Evolutionary conservation across 2,329 filamentous ascomycete species (phyloP).

Genomic region (Botryotinia calthae): DNA sequence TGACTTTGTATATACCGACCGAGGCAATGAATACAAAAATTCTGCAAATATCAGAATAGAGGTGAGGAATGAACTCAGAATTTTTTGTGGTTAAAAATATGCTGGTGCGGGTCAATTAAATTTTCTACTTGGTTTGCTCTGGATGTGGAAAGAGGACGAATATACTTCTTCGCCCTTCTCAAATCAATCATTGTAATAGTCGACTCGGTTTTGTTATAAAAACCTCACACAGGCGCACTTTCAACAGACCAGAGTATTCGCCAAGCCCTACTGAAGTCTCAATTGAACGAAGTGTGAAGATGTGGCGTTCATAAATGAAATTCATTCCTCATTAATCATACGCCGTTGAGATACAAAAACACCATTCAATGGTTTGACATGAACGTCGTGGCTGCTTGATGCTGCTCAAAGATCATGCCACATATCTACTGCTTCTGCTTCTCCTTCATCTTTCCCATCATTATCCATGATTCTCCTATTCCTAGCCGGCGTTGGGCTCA

Average conservation of each 20-base stretch:
- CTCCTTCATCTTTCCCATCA: neutral
- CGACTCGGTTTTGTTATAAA: neutral
- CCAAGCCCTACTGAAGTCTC: neutral
- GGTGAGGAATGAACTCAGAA: neutral
- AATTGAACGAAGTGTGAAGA: neutral
- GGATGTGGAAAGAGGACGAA: neutral
- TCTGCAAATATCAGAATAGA: neutral
- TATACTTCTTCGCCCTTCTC: neutral
- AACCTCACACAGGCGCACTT: neutral
- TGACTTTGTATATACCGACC: neutral
- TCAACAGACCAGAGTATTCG: neutral
- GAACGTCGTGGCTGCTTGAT: neutral
- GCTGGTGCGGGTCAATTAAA: neutral
- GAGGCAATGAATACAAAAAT: neutral
- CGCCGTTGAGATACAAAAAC: neutral
- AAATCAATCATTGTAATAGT: neutral
- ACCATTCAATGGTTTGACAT: neutral
- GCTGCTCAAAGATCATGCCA: constrained; percentile 4
- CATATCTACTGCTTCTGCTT: neutral
- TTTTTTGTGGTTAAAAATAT: neutral
- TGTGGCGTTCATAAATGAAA: neutral
- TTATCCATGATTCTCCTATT: neutral
- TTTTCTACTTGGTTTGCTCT: neutral
- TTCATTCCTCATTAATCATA: constrained; percentile 4
- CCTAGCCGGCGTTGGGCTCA: constrained; percentile 55